phyloP scores from a whole-genome alignment of 208 protist species.

The Wallacemonas sp. region DNA sequence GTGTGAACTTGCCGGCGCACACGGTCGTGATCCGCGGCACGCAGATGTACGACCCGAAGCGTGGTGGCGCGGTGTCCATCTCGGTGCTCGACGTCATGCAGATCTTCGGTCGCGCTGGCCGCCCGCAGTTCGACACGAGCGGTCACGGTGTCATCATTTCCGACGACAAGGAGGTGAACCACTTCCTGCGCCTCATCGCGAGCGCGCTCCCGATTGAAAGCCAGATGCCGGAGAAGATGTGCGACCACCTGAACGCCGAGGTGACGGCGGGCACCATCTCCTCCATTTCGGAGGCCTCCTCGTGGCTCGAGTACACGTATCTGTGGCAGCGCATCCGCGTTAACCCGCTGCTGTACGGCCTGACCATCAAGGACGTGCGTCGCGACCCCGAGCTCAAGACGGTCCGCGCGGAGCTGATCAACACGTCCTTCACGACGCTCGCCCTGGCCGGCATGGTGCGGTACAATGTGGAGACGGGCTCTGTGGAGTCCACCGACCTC shows the following conservation, averaged over 20 bases:
- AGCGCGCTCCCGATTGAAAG: conserved; percentile 97
- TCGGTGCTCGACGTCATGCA: conserved; percentile 99
- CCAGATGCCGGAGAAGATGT: conserved; percentile 91
- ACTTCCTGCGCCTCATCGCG: conserved; percentile 96
- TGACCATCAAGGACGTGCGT: conserved; percentile 91
- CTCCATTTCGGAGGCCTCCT: conserved; percentile 94
- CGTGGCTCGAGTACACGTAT: conserved; percentile 98
- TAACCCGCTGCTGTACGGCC: conserved; percentile 97
- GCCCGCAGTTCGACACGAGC: conserved; percentile 98
- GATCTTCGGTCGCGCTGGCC: conserved; percentile 98
- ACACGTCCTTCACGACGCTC: conserved; percentile 93
- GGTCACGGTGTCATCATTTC: conserved; percentile 99
- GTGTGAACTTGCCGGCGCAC: conserved; percentile 99
- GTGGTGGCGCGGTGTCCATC: conserved; percentile 95
- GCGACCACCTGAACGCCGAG: conserved; percentile 99
- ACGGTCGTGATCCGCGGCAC: conserved; percentile 99
- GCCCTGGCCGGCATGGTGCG: conserved; percentile 94
- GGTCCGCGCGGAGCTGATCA: conserved; percentile 95
- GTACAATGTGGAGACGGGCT: conserved; percentile 97
- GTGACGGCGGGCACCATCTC: conserved; percentile 97
- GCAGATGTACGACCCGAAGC: conserved; percentile 95
- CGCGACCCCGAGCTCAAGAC: conserved; percentile 91
- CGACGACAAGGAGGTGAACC: conserved; percentile 94
- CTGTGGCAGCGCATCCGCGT: conserved; percentile 96
- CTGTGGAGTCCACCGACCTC: conserved; percentile 94